Base-by-base conservation (phyloP, 1,139 yeast genomes). In the Blastobotrys arbuscula region DNA sequence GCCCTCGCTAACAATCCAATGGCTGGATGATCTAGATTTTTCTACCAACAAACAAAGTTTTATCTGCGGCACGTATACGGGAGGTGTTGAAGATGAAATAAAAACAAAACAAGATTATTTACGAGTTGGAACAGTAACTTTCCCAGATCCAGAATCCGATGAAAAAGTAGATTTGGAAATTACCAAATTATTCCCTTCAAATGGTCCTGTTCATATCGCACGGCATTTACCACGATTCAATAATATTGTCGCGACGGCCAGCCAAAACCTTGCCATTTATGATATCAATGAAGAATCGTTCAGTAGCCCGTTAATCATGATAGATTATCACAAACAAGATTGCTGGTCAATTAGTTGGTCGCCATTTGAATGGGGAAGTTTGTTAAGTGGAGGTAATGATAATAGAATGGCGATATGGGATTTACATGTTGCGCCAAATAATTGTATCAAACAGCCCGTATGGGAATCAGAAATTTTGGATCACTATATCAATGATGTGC, bases 341-440 rank as follows among this genome's bases (percentile, higher is more conserved):
- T 94, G 94, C 0, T 80, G 74, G 63, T 84, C 84, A 0, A 68
- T 87, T 2, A 81, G 81, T 53, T 87, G 95, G 95, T 71, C 71
- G 51, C 68, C 68, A 10, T 55, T 54, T 18, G 60, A 59, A 50
- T 66, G 70, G 38, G 65, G 68, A 2, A 67, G 68, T 48, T 72
- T 85, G 43, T 65, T 82, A 31, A 75, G 88, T 1, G 87, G 86
- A 1, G 75, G 85, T 1, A 80, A 79, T 56, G 94, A 84, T 64
- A 65, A 75, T 5, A 78, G 78, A 39, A 76, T 84, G 50, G 85
- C 86, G 0, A 65, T 82, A 33, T 85, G 94, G 94, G 82, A 82
- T 55, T 64, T 72, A 24, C 20, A 30, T n/a, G 20, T n/a, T 2
- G 13, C 45, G 4, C 45, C 44, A n/a, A 8, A 18, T 48, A 53